A percentile compares a stretch with the other conserved stretches of the same genome.
These are phyloP conservation scores for Penicillium sp. DNA, from an alignment of 2,329 filamentous ascomycete genomes.

Conservation along the genomic window DNA sequence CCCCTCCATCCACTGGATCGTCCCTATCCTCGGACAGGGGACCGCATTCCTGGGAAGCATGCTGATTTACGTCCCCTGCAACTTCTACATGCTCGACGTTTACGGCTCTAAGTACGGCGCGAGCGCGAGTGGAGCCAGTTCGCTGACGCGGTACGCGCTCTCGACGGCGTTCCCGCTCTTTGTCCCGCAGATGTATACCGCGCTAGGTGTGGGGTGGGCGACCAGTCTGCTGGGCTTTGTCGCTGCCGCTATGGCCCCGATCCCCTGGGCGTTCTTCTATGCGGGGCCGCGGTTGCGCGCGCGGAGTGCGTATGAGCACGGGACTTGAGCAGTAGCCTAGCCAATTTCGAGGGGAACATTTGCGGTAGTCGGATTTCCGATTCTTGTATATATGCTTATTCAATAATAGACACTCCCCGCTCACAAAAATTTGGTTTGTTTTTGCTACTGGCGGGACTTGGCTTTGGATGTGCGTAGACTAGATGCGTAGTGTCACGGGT, in stretches of 20 bases:
- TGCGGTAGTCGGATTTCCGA: no score
- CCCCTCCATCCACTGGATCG: constrained; percentile 36
- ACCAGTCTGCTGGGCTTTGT: constrained; percentile 46
- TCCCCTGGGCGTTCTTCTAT: constrained; percentile 43
- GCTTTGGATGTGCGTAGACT: no score
- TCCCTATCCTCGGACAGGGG: constrained; percentile 34
- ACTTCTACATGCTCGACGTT: constrained; percentile 48
- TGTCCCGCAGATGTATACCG: constrained; percentile 45
- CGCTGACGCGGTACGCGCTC: constrained; percentile 34
- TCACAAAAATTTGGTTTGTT: no score
- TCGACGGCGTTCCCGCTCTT: constrained; percentile 47
- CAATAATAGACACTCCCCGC: no score
- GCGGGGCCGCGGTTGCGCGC: constrained; percentile 38
- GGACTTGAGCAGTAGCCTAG: not conserved
- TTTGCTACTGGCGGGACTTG: no score
- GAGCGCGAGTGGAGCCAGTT: constrained; percentile 38
- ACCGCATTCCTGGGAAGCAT: constrained; percentile 32
- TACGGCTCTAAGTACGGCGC: constrained; percentile 47
- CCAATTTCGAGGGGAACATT: no score
- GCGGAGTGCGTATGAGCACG: constrained; percentile 34
- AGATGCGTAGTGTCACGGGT: no score
- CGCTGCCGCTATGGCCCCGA: constrained; percentile 41
- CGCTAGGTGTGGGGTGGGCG: constrained; percentile 48
- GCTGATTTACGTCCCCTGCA: constrained; percentile 41
- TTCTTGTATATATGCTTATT: no score